phyloP scores from a whole-genome alignment of 2,329 filamentous ascomycete genomes.

The Aspergillus luchuensis region DNA sequence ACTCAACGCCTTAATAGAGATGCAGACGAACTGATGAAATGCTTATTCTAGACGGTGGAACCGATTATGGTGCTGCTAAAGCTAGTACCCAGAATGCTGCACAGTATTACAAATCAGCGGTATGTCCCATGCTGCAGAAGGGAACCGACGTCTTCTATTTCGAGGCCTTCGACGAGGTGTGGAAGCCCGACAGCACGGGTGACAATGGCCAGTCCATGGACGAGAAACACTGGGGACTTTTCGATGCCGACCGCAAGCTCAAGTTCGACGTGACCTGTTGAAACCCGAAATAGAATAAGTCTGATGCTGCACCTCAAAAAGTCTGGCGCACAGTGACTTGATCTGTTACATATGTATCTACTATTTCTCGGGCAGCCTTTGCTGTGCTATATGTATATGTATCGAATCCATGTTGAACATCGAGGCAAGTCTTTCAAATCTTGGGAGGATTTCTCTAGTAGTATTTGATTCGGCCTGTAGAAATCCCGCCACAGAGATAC shows the following conservation, averaged over 20 bases:
- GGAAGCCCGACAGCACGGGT: conserved; percentile 66
- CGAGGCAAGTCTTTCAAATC: not conserved
- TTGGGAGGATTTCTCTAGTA: not conserved
- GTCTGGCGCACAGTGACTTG: not conserved
- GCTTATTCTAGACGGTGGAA: conserved; percentile 50
- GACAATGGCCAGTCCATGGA: conserved; percentile 63
- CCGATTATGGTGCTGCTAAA: conserved; percentile 62
- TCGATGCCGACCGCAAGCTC: conserved; percentile 58
- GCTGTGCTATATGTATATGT: not conserved
- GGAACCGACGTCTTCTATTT: conserved; percentile 72
- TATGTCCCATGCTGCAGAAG: conserved; percentile 67
- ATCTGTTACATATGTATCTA: conserved; percentile 9
- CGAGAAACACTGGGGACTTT: conserved; percentile 71
- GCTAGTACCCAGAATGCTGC: conserved; percentile 62
- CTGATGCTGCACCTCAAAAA: conserved; percentile 3
- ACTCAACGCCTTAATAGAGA: conserved; percentile 2
- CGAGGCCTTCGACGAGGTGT: conserved; percentile 72
- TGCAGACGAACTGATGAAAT: not conserved
- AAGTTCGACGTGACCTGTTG: conserved; percentile 58
- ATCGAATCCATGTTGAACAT: not conserved
- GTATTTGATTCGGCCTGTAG: not conserved
- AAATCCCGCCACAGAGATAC: not conserved
- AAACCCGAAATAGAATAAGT: conserved; percentile 28
- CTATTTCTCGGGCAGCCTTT: not conserved
- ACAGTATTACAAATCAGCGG: conserved; percentile 62